Conservation (phyloP, 352 stramenopile species). For the Phytophthora crassamura region DNA sequence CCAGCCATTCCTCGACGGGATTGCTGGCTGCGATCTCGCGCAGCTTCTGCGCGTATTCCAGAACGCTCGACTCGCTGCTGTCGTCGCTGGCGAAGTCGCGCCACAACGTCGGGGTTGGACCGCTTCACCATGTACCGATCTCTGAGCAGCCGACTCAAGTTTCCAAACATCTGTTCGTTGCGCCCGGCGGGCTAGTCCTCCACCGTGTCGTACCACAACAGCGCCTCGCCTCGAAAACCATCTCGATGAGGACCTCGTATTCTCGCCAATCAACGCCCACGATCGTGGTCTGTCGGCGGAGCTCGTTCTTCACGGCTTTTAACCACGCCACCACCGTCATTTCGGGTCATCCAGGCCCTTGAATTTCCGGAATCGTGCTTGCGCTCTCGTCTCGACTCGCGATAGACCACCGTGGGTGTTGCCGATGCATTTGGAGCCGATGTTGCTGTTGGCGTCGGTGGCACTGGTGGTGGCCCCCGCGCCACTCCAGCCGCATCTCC, state of each 20-base stretch:
- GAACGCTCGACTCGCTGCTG: neutral
- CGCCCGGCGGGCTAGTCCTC: neutral
- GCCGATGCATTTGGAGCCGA: too few species aligned
- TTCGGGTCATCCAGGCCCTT: too few species aligned
- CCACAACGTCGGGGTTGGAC: too few species aligned
- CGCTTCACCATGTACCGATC: constrained; percentile 10
- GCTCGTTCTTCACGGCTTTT: constrained; percentile 4
- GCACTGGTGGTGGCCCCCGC: neutral
- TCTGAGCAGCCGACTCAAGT: constrained; percentile 1
- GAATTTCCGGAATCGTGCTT: neutral
- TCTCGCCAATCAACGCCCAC: neutral
- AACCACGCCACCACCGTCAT: constrained; percentile 1
- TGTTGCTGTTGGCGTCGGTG: neutral
- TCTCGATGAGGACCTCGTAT: constrained; percentile 7
- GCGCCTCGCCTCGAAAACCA: constrained; percentile 4
- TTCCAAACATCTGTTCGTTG: constrained; percentile 9
- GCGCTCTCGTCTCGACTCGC: neutral
- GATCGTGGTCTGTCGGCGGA: neutral
- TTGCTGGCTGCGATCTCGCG: neutral
- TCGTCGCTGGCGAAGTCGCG: neutral
- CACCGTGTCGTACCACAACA: constrained; percentile 5
- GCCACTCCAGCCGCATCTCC: neutral
- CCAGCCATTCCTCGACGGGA: constrained; percentile 6
- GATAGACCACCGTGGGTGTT: neutral
- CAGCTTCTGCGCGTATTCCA: constrained; percentile 13